Evolutionary conservation across 2,329 filamentous ascomycete species (phyloP).

Genomic region (Biscogniauxia sp.): DNA sequence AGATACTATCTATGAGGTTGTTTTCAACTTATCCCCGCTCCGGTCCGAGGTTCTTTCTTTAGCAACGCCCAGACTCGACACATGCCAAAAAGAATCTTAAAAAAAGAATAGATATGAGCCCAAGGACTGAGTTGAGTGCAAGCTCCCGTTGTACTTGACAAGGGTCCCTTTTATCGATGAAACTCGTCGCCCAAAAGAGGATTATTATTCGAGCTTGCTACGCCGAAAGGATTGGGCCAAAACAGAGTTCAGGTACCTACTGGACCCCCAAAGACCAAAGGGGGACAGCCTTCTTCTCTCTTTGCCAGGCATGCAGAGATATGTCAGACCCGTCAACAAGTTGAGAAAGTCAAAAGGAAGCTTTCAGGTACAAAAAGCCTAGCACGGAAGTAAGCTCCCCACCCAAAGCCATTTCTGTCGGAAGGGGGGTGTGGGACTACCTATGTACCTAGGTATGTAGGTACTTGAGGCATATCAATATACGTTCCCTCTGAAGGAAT

Average conservation of each 20-base stretch:
- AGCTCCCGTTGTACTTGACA: background rate
- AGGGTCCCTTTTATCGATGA: background rate
- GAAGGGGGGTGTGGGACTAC: background rate
- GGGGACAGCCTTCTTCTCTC: background rate
- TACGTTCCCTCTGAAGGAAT: background rate
- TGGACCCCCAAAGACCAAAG: too few species aligned
- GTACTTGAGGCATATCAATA: background rate
- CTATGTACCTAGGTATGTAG: background rate
- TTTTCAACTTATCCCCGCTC: background rate
- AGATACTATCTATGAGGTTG: background rate
- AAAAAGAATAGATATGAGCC: background rate
- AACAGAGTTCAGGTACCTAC: background rate
- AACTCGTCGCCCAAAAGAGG: background rate
- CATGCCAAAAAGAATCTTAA: background rate
- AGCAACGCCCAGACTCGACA: background rate
- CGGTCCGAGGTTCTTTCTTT: background rate
- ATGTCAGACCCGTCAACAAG: background rate
- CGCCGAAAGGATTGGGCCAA: background rate
- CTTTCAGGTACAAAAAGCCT: background rate
- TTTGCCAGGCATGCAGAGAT: background rate
- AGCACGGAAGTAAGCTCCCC: background rate
- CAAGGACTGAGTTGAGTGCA: background rate
- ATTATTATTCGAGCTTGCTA: background rate
- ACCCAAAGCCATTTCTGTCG: background rate
- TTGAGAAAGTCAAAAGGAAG: background rate